Evolutionary conservation across 441 rosid genomes (phyloP).

Genomic region (Francoa sonchifolia): DNA sequence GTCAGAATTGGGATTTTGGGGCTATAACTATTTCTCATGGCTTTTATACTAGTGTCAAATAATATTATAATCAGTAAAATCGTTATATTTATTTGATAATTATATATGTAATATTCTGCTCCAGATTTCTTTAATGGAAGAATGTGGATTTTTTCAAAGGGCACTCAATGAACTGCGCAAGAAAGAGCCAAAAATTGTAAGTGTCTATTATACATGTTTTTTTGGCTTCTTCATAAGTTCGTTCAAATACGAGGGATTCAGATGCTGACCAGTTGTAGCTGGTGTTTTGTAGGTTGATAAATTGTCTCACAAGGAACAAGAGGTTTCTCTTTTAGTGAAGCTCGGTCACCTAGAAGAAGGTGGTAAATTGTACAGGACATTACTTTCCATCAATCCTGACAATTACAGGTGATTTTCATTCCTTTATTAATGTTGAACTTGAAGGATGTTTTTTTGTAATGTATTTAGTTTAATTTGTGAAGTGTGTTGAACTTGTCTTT

Average conservation of each 20-base stretch:
- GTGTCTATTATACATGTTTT: constrained; percentile 12
- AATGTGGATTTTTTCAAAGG: constrained; percentile 51
- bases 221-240: background rate
- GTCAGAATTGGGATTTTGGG: no score
- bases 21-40: no score
- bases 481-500: no score
- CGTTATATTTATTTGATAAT: constrained; percentile 6
- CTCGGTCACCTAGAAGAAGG: constrained; percentile 72
- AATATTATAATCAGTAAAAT: no score
- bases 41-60: no score
- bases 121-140: constrained; percentile 87
- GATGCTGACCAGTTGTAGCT: constrained; percentile 14
- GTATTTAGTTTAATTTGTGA: background rate
- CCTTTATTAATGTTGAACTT: no score
- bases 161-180: constrained; percentile 77
- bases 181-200: constrained; percentile 69
- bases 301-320: constrained; percentile 74
- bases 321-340: constrained; percentile 73
- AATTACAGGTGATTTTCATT: constrained; percentile 73
- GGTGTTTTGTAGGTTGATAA: constrained; percentile 63
- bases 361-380: constrained; percentile 49
- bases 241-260: constrained; percentile 2
- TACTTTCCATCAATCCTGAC: constrained; percentile 94
- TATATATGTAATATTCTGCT: constrained; percentile 6
- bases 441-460: constrained; percentile 5